phyloP scores from a whole-genome alignment of 73 alveolate genomes.

The Symbiodinium natans region DNA sequence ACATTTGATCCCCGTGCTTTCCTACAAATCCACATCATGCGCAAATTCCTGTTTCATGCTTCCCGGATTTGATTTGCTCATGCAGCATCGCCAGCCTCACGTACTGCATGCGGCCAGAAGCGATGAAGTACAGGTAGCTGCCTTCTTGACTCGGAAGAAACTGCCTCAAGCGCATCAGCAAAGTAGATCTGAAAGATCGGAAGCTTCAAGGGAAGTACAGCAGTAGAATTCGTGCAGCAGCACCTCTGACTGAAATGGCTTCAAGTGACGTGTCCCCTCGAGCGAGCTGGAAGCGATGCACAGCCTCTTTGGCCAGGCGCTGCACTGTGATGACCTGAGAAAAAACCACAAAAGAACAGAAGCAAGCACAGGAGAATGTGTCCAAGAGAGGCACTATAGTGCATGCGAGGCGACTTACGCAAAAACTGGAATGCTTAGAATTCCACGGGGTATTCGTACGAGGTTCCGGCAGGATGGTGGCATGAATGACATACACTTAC shows the following conservation, averaged over 20 bases:
- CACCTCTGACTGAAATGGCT: not conserved
- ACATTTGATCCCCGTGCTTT: too few relatives aligned
- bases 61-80: too few relatives aligned
- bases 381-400: not conserved
- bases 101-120: conserved; percentile 67
- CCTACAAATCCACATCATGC: too few relatives aligned
- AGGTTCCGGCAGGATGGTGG: not conserved
- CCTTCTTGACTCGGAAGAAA: conserved; percentile 83
- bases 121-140: conserved; percentile 74
- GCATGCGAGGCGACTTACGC: too few relatives aligned
- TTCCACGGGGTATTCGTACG: too few relatives aligned
- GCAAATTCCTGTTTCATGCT: too few relatives aligned
- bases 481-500: not conserved
- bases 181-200: not conserved
- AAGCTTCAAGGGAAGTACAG: too few relatives aligned
- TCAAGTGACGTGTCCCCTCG: conserved; percentile 79
- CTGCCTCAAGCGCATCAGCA: conserved; percentile 38
- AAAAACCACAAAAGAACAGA: not conserved
- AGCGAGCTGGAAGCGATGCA: conserved; percentile 74
- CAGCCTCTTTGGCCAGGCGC: conserved; percentile 84
- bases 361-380: not conserved
- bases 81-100: conserved; percentile 29
- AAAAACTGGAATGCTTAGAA: too few relatives aligned
- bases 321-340: conserved; percentile 78
- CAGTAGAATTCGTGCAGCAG: not conserved